These are phyloP conservation scores for Cucurbita ficifolia DNA, from an alignment of 306 rosid species.

Conservation along the genomic window DNA sequence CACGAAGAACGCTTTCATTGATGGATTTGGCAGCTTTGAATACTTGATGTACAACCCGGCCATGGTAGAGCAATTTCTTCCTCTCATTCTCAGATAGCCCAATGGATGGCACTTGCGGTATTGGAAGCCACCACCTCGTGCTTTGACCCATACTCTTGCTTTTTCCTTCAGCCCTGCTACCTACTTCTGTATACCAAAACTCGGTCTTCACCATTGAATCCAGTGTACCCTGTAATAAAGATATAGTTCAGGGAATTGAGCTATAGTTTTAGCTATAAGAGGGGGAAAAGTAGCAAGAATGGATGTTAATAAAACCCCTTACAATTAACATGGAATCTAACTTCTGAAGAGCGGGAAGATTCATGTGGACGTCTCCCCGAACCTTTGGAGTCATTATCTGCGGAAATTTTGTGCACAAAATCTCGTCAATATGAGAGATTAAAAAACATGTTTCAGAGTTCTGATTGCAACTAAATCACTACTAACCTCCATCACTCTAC, in stretches of 20 bases:
- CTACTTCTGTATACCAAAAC: conserved; percentile 83
- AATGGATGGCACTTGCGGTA: conserved; percentile 53
- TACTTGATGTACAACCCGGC: conserved; percentile 62
- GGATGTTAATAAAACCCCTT: conserved; percentile 20
- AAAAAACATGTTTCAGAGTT: neutral
- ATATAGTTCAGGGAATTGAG: neutral
- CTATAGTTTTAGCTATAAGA: neutral
- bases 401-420: neutral
- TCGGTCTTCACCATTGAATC: conserved; percentile 80
- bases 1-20: conserved; percentile 62
- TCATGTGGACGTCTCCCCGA: conserved; percentile 79
- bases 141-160: conserved; percentile 25
- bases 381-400: conserved; percentile 94
- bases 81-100: conserved; percentile 68
- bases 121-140: conserved; percentile 86
- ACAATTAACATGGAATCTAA: conserved; percentile 93
- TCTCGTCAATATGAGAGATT: neutral
- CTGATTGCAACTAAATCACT: conserved; percentile 6
- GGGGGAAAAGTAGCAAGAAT: neutral
- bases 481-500: conserved; percentile 69
- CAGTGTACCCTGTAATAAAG: conserved; percentile 44
- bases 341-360: conserved; percentile 93
- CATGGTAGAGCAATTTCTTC: conserved; percentile 43
- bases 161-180: conserved; percentile 69
- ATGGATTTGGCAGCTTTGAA: conserved; percentile 86